phyloP scores from a whole-genome alignment of 2,329 filamentous ascomycete species.

The Botrytis fabae region DNA sequence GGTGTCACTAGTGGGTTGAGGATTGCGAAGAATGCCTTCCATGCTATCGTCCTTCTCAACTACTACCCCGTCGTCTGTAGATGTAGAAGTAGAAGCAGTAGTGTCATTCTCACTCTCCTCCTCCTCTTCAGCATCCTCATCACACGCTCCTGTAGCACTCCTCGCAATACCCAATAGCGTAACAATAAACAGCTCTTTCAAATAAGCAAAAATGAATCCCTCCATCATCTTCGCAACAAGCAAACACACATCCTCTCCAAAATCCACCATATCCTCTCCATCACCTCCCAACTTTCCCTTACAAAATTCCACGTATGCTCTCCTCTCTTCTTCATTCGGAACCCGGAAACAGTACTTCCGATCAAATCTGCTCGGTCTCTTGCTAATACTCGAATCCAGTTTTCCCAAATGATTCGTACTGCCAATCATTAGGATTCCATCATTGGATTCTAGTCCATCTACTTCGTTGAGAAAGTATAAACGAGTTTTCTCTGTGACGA shows the following conservation, averaged over 20 bases:
- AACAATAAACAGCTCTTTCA: slow-evolving; percentile 68
- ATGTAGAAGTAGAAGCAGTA: background rate
- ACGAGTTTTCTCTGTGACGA: slow-evolving; percentile 59
- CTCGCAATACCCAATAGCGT: slow-evolving; percentile 56
- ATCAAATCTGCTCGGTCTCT: slow-evolving; percentile 66
- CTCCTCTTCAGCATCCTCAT: slow-evolving; percentile 51
- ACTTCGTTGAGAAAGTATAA: slow-evolving; percentile 74
- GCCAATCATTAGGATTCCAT: slow-evolving; percentile 69
- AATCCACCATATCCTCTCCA: slow-evolving; percentile 57
- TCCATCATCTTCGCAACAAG: slow-evolving; percentile 61
- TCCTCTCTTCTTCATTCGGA: slow-evolving; percentile 54
- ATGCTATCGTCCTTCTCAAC: slow-evolving; percentile 19
- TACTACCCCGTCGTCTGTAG: slow-evolving; percentile 23
- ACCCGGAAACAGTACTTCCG: slow-evolving; percentile 65
- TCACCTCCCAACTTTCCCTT: slow-evolving; percentile 55
- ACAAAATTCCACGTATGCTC: slow-evolving; percentile 63
- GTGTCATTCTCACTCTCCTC: slow-evolving; percentile 47
- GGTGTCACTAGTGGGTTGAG: background rate
- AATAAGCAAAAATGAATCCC: slow-evolving; percentile 67
- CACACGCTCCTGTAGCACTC: slow-evolving; percentile 43
- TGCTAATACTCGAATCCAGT: slow-evolving; percentile 65
- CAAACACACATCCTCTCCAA: slow-evolving; percentile 56
- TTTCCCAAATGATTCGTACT: slow-evolving; percentile 66
- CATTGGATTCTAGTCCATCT: slow-evolving; percentile 67
- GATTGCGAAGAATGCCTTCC: background rate